Evolutionary conservation across 2,329 filamentous ascomycete genomes (phyloP), one percentile per base, ranked within the genome.

Genomic region (Fusarium agapanthi): DNA sequence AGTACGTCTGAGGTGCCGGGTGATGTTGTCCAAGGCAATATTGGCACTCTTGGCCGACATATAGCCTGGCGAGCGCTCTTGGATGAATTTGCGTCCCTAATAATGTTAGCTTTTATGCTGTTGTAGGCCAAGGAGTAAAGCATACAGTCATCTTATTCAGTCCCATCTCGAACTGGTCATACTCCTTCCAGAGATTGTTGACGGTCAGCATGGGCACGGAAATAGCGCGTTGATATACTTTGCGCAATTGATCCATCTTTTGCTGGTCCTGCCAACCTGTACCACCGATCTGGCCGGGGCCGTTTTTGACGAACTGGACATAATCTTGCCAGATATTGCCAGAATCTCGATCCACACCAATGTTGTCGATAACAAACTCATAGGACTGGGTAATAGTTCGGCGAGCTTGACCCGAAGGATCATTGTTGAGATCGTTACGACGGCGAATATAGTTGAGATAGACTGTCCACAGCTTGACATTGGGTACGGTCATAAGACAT

Each of bases 401-500:
- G 68, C 96, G 93, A 53, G 94, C 93, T 73, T 91, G 86, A 26
- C 94, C 94, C 41, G 88, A 89, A 3, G 91, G 86, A 79, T 98
- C 96, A 77, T 92, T 94, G 60, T 79, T 85, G 66, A 98, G 85
- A 73, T 97, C 95, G 81, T 98, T 96, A 72, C 94, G 90, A 53
- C 96, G 92, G 59, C 96, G 94, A 71, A 98, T 93, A 80, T 98
- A 98, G 82, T 98, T 95, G 69, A 99, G 90, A 80, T 99, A 99
- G 37, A 95, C 89, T 12, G 93, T 94, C 94, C 95, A 99, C 26
- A 99, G 88, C 69, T 93, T 89, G 43, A 98, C 92, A 79, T 95
- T 93, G 16, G 93, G 92, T 26, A 96, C 91, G 14, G 89, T 89
- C 75, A 94, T 87, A 43, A 99, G 88, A 37, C 93, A 95, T 75